Evolutionary conservation across 768 basidiomycete genomes (phyloP).

Genomic region (Mycena kentingensis): DNA sequence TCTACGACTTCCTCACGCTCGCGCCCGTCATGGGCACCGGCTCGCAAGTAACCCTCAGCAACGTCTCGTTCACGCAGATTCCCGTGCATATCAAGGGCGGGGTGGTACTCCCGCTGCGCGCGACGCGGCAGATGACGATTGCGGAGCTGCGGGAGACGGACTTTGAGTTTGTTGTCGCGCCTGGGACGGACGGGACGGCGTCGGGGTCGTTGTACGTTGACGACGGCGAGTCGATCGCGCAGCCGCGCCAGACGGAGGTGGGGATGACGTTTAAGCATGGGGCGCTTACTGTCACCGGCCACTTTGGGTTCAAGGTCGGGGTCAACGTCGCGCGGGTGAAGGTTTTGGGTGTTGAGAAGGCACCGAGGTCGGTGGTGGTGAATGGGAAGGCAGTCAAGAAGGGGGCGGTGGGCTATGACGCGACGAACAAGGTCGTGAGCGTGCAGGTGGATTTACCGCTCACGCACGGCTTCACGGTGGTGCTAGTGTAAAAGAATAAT

Average conservation of each 20-base stretch:
- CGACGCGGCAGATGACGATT: slow-evolving; percentile 61
- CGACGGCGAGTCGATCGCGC: slow-evolving; percentile 57
- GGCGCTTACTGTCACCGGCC: slow-evolving; percentile 37
- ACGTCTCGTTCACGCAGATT: slow-evolving; percentile 58
- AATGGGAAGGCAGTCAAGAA: slow-evolving; percentile 29
- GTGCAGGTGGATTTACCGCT: slow-evolving; percentile 44
- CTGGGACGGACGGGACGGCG: slow-evolving; percentile 52
- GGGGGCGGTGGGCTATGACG: slow-evolving; percentile 37
- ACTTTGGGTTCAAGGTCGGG: slow-evolving; percentile 39
- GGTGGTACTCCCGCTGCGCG: slow-evolving; percentile 57
- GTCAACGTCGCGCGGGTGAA: slow-evolving; percentile 40
- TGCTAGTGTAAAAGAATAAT: slow-evolving; percentile 11
- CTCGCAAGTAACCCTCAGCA: slow-evolving; percentile 41
- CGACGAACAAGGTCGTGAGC: slow-evolving; percentile 42
- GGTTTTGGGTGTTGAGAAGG: slow-evolving; percentile 39
- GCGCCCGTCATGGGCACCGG: slow-evolving; percentile 52
- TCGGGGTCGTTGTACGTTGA: slow-evolving; percentile 60
- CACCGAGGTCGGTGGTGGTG: slow-evolving; percentile 33
- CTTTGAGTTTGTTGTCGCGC: slow-evolving; percentile 67
- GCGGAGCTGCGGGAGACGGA: slow-evolving; percentile 51
- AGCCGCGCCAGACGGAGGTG: slow-evolving; percentile 34
- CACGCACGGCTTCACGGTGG: slow-evolving; percentile 35
- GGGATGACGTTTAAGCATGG: slow-evolving; percentile 35
- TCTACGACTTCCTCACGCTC: slow-evolving; percentile 63
- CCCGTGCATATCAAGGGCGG: slow-evolving; percentile 67